A percentile compares a stretch with the other conserved stretches of the same genome.
Evolutionary conservation across 176 grass and related monocot species (phyloP).

Genomic region (Pontederia paniculata): DNA sequence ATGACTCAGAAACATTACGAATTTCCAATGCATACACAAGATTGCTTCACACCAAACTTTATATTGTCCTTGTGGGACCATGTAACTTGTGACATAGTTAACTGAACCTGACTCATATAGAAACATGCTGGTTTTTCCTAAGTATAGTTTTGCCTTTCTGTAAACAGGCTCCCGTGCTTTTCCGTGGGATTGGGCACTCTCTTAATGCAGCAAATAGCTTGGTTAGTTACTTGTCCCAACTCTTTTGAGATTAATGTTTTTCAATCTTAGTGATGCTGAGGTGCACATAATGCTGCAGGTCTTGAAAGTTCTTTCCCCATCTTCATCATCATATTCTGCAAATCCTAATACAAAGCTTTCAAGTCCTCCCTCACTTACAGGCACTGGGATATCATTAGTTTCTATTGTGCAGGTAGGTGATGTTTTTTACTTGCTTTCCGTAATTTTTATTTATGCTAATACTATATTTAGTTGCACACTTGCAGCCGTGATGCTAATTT

Average conservation of each 20-base stretch:
- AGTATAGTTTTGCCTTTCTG: not conserved
- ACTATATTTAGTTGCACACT: too few relatives aligned
- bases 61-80: too few relatives aligned
- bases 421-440: conserved; percentile 5
- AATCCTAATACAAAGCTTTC: conserved; percentile 64
- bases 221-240: conserved; percentile 31
- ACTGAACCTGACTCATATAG: too few relatives aligned
- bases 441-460: not conserved
- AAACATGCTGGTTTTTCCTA: not conserved
- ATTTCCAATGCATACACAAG: too few relatives aligned
- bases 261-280: conserved; percentile 1
- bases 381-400: conserved; percentile 74
- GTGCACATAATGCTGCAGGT: conserved; percentile 32
- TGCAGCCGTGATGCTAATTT: too few relatives aligned
- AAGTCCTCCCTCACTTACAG: conserved; percentile 63
- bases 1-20: too few relatives aligned
- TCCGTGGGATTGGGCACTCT: conserved; percentile 72
- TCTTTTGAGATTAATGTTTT: conserved; percentile 9
- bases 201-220: conserved; percentile 71
- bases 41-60: too few relatives aligned
- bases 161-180: conserved; percentile 48
- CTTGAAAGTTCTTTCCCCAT: conserved; percentile 77
- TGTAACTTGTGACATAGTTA: too few relatives aligned
- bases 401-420: conserved; percentile 81
- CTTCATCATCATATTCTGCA: conserved; percentile 81